phyloP scores from a whole-genome alignment of 2,329 filamentous ascomycete genomes.

The Alternaria sp. region DNA sequence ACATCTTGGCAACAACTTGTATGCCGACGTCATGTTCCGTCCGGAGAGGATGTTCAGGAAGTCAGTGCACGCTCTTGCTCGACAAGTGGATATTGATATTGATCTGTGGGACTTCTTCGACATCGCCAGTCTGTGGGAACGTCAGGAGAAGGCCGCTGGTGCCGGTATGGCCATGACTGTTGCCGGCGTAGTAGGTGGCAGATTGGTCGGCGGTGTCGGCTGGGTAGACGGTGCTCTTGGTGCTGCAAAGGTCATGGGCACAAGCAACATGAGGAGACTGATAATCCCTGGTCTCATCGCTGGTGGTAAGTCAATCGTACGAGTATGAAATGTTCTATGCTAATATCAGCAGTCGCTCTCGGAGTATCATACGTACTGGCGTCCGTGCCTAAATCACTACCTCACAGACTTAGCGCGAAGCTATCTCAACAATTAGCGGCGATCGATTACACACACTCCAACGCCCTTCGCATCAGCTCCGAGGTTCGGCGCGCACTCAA shows the following conservation, averaged over 20 bases:
- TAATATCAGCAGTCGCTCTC: constrained; percentile 66
- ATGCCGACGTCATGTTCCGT: constrained; percentile 81
- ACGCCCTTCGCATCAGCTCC: constrained; percentile 81
- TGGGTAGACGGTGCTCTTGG: constrained; percentile 91
- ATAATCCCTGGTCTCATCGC: constrained; percentile 81
- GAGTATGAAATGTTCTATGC: neutral
- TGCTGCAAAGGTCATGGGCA: constrained; percentile 80
- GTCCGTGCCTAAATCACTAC: constrained; percentile 88
- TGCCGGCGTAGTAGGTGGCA: constrained; percentile 82
- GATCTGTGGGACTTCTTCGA: constrained; percentile 96
- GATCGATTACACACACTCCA: constrained; percentile 92
- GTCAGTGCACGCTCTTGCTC: constrained; percentile 79
- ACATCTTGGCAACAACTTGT: constrained; percentile 86
- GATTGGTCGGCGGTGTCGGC: constrained; percentile 81
- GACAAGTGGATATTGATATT: constrained; percentile 85
- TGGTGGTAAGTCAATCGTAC: constrained; percentile 69
- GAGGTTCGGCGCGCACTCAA: constrained; percentile 90
- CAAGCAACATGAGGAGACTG: constrained; percentile 80
- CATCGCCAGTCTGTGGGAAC: constrained; percentile 79
- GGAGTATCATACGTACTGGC: constrained; percentile 82
- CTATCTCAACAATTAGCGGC: constrained; percentile 80
- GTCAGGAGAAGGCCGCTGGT: constrained; percentile 92
- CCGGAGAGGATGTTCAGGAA: constrained; percentile 94
- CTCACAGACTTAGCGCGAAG: constrained; percentile 83
- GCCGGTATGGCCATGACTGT: constrained; percentile 95